phyloP scores from a whole-genome alignment of 495 filamentous ascomycete genomes.

The Penicillium macrosclerotiorum region DNA sequence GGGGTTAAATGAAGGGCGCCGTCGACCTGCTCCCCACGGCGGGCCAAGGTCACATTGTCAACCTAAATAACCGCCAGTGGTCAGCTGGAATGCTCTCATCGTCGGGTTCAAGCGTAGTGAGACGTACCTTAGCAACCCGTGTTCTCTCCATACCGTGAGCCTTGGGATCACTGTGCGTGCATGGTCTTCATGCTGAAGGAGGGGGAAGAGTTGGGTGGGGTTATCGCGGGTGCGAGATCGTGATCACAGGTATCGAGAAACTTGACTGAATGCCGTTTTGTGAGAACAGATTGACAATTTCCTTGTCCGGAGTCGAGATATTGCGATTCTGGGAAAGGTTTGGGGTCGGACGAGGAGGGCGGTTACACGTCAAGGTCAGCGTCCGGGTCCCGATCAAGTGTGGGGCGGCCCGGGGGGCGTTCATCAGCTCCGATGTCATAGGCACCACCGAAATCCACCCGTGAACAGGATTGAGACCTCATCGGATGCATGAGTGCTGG shows the following conservation, averaged over 20 bases:
- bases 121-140: constrained; percentile 53
- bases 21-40: constrained; percentile 57
- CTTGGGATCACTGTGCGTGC: constrained; percentile 33
- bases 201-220: constrained; percentile 3
- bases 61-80: constrained; percentile 34
- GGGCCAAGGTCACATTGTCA: constrained; percentile 62
- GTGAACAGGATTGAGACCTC: too few species aligned
- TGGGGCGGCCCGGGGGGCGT: constrained; percentile 12
- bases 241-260: neutral
- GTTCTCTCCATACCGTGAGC: constrained; percentile 54
- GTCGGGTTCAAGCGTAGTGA: neutral
- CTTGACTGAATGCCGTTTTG: neutral
- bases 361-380: constrained; percentile 15
- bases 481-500: too few species aligned
- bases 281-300: neutral
- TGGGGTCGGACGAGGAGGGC: constrained; percentile 4
- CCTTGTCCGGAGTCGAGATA: neutral
- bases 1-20: constrained; percentile 63
- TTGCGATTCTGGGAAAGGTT: neutral
- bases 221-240: neutral
- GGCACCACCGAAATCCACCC: neutral
- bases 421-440: constrained; percentile 8
- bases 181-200: constrained; percentile 37
- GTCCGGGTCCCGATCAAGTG: constrained; percentile 8
- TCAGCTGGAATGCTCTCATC: neutral